phyloP scores from a whole-genome alignment of 2,329 filamentous ascomycete species.

The Chaetomium olivaceum region DNA sequence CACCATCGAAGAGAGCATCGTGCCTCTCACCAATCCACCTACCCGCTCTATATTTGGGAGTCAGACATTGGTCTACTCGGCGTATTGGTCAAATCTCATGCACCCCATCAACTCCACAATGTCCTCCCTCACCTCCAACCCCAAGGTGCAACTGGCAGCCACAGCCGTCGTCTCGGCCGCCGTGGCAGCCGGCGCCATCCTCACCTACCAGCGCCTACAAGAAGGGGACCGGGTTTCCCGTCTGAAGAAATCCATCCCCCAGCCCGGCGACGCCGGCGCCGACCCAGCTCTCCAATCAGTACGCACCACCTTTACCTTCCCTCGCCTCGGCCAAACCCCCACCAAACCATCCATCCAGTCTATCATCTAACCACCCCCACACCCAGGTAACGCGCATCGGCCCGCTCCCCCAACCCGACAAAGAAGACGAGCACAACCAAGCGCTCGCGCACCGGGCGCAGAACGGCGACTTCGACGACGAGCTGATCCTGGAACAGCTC shows the following conservation, averaged over 20 bases:
- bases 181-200: conserved; percentile 59
- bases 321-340: not conserved
- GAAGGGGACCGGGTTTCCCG: conserved; percentile 55
- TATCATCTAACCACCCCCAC: not conserved
- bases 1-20: no score
- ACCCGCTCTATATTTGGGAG: not conserved
- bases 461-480: conserved; percentile 66
- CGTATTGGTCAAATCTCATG: not conserved
- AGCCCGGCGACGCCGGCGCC: conserved; percentile 35
- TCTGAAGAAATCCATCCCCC: conserved; percentile 62
- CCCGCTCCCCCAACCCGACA: conserved; percentile 50
- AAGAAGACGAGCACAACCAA: conserved; percentile 62
- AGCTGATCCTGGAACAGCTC: conserved; percentile 90
- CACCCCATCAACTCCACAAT: conserved; percentile 15
- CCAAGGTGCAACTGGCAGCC: conserved; percentile 63
- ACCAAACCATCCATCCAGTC: not conserved
- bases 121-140: conserved; percentile 49
- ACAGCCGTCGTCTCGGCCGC: conserved; percentile 68
- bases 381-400: conserved; percentile 62
- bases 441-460: conserved; percentile 61
- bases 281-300: conserved; percentile 43
- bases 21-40: not conserved
- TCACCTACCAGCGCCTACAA: conserved; percentile 63
- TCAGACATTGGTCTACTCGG: not conserved
- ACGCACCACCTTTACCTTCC: not conserved